Evolutionary conservation across 352 stramenopile genomes (phyloP).

Genomic region (Pythium aristosporum): DNA sequence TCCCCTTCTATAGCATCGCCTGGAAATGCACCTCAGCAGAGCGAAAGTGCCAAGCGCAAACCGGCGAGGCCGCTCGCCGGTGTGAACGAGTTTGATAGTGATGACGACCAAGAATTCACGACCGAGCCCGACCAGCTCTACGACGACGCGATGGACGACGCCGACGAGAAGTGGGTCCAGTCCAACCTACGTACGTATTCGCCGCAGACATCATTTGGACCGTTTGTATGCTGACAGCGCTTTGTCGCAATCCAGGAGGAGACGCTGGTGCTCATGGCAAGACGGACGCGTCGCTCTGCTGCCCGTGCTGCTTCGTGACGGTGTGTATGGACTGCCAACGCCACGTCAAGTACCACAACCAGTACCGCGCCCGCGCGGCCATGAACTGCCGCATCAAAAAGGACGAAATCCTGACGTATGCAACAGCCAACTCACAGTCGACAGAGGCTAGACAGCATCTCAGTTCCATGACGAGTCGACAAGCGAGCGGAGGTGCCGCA

Average conservation of each 20-base stretch:
- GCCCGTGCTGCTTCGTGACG: slow-evolving; percentile 79
- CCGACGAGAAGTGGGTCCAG: slow-evolving; percentile 70
- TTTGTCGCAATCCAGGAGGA: not conserved
- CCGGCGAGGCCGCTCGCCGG: slow-evolving; percentile 17
- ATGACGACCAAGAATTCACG: slow-evolving; percentile 19
- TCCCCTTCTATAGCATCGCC: slow-evolving; percentile 14
- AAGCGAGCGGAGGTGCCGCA: slow-evolving; percentile 21
- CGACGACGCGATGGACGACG: slow-evolving; percentile 59
- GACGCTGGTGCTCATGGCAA: not conserved
- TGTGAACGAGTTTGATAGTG: slow-evolving; percentile 25
- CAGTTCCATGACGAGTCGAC: slow-evolving; percentile 25
- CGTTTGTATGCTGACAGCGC: not conserved
- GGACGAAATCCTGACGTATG: slow-evolving; percentile 65
- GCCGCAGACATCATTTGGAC: not conserved
- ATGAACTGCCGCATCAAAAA: slow-evolving; percentile 78
- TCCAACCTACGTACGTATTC: slow-evolving; percentile 47
- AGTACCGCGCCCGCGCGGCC: slow-evolving; percentile 58
- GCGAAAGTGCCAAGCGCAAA: slow-evolving; percentile 35
- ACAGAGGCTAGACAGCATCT: slow-evolving; percentile 31
- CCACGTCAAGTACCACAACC: slow-evolving; percentile 63
- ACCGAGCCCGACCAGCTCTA: slow-evolving; percentile 58
- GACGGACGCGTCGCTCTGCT: slow-evolving; percentile 69
- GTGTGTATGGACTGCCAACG: slow-evolving; percentile 76
- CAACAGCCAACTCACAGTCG: slow-evolving; percentile 20
- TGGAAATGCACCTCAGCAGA: slow-evolving; percentile 31